Evolutionary conservation across 1,139 yeast genomes (phyloP).

Genomic region (Hyphopichia buzzinii): DNA sequence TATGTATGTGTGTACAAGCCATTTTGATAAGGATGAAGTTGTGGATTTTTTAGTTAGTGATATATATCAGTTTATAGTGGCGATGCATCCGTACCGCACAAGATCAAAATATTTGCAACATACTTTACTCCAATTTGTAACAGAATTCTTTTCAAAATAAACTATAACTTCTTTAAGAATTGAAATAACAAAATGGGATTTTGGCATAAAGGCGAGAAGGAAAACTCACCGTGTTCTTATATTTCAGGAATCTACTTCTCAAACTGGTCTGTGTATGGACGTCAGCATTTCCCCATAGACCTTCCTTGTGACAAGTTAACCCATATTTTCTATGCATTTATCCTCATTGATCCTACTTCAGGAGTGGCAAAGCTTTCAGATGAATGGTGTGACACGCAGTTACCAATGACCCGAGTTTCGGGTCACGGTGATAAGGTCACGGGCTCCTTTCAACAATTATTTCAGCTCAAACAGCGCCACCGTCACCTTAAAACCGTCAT

Average conservation of each 20-base stretch:
- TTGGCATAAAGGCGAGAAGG: too few relatives aligned
- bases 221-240: too few relatives aligned
- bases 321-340: slow-evolving; percentile 77
- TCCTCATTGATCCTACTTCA: slow-evolving; percentile 50
- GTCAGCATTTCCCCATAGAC: slow-evolving; percentile 63
- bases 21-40: too few relatives aligned
- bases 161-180: too few relatives aligned
- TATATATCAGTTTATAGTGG: too few relatives aligned
- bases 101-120: too few relatives aligned
- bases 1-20: background rate
- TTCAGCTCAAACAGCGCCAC: slow-evolving; percentile 44
- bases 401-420: slow-evolving; percentile 32
- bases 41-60: too few relatives aligned
- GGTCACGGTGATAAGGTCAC: slow-evolving; percentile 16
- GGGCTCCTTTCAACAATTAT: slow-evolving; percentile 61
- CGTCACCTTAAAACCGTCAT: slow-evolving; percentile 58
- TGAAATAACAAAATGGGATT: too few relatives aligned
- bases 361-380: slow-evolving; percentile 61
- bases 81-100: too few relatives aligned
- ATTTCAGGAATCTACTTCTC: slow-evolving; percentile 39
- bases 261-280: slow-evolving; percentile 73
- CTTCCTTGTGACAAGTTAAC: slow-evolving; percentile 59
- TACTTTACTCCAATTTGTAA: too few relatives aligned
- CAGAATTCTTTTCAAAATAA: too few relatives aligned
- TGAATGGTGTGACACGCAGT: slow-evolving; percentile 63